phyloP scores from a whole-genome alignment of 129 eudicot species.

The Escallonia rubra region DNA sequence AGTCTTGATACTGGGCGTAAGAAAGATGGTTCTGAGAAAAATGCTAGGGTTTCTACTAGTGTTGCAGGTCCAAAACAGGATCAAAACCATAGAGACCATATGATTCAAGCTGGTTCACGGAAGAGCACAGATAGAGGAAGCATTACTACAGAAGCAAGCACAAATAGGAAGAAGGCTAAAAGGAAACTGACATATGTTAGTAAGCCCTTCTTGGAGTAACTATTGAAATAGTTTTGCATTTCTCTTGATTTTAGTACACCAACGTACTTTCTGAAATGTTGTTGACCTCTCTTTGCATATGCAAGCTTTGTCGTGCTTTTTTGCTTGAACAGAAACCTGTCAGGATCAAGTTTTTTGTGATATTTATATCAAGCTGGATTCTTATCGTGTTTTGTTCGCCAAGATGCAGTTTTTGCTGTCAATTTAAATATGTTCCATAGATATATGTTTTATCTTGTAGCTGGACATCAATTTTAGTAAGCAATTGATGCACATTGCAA shows the following conservation, averaged over 20 bases:
- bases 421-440: background rate
- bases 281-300: too few species aligned
- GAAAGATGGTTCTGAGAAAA: background rate
- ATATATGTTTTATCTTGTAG: background rate
- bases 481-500: too few species aligned
- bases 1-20: conserved; percentile 2
- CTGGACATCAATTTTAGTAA: background rate
- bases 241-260: background rate
- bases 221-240: background rate
- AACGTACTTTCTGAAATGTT: background rate
- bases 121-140: conserved; percentile 16
- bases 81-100: background rate
- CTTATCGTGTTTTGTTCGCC: background rate
- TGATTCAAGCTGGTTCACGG: conserved; percentile 6
- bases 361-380: background rate
- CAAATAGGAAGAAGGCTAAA: conserved; percentile 19
- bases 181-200: conserved; percentile 33
- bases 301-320: too few species aligned
- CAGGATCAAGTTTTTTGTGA: background rate
- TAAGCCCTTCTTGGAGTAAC: conserved; percentile 12
- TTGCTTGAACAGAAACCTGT: too few species aligned
- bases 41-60: background rate
- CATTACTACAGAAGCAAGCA: conserved; percentile 14
- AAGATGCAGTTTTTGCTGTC: background rate
- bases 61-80: conserved; percentile 6